phyloP scores from a whole-genome alignment of 768 basidiomycete genomes.

The Lanmaoa rubissima region DNA sequence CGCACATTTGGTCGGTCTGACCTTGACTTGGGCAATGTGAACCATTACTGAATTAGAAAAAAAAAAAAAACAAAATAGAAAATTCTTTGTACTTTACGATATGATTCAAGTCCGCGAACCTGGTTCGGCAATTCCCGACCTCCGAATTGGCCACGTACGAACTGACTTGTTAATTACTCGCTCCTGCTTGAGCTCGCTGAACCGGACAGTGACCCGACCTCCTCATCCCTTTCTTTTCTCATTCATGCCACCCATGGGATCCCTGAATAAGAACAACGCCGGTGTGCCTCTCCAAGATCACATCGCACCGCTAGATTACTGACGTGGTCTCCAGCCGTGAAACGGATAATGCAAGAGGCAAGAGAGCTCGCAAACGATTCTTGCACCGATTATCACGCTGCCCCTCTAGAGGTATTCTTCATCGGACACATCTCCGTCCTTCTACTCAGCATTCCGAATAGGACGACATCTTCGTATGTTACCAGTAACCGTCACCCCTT shows the following conservation, averaged over 20 bases:
- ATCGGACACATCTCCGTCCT: neutral
- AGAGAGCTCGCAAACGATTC: constrained; percentile 83
- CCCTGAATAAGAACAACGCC: constrained; percentile 89
- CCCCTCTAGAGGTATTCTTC: constrained; percentile 64
- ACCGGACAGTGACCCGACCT: neutral
- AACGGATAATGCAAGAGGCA: constrained; percentile 97
- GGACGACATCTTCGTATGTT: constrained; percentile 86
- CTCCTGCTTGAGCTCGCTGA: neutral
- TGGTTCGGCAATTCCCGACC: constrained; percentile 15
- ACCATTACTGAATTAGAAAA: constrained; percentile 36
- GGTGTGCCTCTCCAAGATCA: constrained; percentile 44
- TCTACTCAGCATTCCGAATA: constrained; percentile 30
- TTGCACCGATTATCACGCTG: constrained; percentile 83
- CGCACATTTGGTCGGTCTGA: constrained; percentile 72
- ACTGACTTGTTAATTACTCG: neutral
- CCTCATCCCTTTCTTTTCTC: neutral
- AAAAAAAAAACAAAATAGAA: neutral
- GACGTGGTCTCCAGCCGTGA: constrained; percentile 61
- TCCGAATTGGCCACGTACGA: constrained; percentile 3
- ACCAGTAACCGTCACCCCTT: constrained; percentile 3
- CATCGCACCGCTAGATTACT: neutral
- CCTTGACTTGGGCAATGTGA: constrained; percentile 80
- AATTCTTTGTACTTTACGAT: neutral
- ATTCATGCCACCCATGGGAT: constrained; percentile 32
- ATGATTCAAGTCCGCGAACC: constrained; percentile 9